A percentile compares a stretch with the other conserved stretches of the same genome.
These are phyloP conservation scores for Lactifluus echinatus DNA, from an alignment of 768 basidiomycete species.

Conservation along the genomic window DNA sequence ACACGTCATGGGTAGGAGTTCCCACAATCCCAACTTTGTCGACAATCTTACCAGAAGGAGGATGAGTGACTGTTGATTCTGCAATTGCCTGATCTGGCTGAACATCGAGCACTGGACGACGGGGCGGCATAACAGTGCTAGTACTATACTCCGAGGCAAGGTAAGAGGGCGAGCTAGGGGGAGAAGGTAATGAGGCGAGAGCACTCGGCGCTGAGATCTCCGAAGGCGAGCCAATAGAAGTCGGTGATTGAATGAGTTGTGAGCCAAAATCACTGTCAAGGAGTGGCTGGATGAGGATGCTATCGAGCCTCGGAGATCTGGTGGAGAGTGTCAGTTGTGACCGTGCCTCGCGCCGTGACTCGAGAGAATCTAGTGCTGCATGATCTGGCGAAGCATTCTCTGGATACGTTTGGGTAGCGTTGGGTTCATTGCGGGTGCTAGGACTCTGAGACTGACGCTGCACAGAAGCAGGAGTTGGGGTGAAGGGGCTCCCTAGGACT, in stretches of 20 bases:
- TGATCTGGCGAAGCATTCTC: neutral
- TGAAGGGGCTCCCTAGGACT: neutral
- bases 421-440: no score
- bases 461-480: constrained; percentile 8
- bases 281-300: neutral
- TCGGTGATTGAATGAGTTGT: neutral
- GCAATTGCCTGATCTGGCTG: neutral
- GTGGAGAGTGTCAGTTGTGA: neutral
- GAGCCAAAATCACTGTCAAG: neutral
- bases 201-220: constrained; percentile 2
- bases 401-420: neutral
- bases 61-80: neutral
- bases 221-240: neutral
- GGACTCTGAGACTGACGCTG: neutral
- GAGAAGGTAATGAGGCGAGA: neutral
- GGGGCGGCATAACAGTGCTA: neutral
- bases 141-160: neutral
- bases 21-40: neutral
- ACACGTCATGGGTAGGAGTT: neutral
- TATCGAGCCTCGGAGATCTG: neutral
- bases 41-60: neutral
- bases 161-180: neutral
- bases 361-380: neutral
- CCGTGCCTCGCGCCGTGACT: no score
- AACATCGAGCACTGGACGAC: neutral